Evolutionary conservation across 179 eudicot genomes (phyloP), one percentile per base, ranked within the genome.

Genomic region (Silene coronaria): DNA sequence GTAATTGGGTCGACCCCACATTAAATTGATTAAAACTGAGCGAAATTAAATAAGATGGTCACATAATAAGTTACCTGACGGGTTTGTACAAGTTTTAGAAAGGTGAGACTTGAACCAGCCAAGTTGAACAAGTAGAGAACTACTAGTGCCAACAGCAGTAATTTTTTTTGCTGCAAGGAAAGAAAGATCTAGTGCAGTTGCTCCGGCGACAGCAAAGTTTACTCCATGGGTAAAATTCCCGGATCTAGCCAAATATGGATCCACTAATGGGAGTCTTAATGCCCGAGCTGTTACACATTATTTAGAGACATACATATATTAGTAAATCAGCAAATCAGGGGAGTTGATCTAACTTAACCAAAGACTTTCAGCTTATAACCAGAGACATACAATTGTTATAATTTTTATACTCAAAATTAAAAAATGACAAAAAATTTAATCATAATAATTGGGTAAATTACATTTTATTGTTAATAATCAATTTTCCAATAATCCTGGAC

Each of bases 41-140:
- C 17, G 55, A 3, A 32, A 2, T 34, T 14, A 51, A 17, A 53
- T 53, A 53, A 53, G 21, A 53, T 2, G 8, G 21, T 53, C 3
- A 0, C 17, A 17, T 6, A 1, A 53, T 53, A 13, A 53, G 3
- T 53, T 67, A 75, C 78, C 78, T 53, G 42, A 11, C 9, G 74
- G 79, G 26, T 58, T 34, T 5, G 38, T 1, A 26, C 79, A 76
- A 3, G 42, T 36, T 7, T 67, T 57, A 21, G 22, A 14, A 38
- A 76, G 79, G 68, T 76, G 74, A 32, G 80, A 62, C 59, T 62
- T 72, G 55, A 77, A 77, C 80, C 80, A 77, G 24, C 32, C 71
- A 23, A 77, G 76, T 71, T 77, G 80, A 0, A 72, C 53, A 16
- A 51, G 34, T 5, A 70, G 75, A 13, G 75, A 59, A 61, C 30